phyloP scores from a whole-genome alignment of 2,329 filamentous ascomycete species.

The Lomentospora prolificans region DNA sequence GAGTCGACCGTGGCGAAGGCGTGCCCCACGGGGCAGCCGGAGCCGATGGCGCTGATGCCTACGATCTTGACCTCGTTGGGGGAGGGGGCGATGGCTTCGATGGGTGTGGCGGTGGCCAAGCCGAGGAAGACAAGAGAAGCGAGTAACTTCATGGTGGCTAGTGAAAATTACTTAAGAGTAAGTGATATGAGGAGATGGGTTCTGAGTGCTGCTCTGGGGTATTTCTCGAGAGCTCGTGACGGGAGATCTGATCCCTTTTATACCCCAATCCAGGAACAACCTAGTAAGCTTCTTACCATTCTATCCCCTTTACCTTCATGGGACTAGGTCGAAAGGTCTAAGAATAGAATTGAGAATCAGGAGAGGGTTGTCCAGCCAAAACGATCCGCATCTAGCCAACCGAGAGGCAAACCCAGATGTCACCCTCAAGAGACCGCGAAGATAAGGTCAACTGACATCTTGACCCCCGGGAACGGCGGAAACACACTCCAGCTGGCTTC shows the following conservation, averaged over 20 bases:
- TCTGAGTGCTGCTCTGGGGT: too few species aligned
- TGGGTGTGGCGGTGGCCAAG: conserved; percentile 5
- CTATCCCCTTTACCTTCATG: too few species aligned
- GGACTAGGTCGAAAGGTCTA: background rate
- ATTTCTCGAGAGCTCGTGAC: too few species aligned
- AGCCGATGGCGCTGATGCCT: conserved; percentile 16
- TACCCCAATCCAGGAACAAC: too few species aligned
- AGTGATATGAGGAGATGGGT: background rate
- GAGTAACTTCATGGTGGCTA: conserved; percentile 6
- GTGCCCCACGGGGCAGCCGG: conserved; percentile 16
- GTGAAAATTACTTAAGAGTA: background rate
- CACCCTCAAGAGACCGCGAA: too few species aligned
- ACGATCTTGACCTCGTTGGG: conserved; percentile 15
- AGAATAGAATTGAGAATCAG: background rate
- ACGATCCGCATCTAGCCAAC: background rate
- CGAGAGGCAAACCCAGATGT: background rate
- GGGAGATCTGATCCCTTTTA: too few species aligned
- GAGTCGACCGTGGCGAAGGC: conserved; percentile 17
- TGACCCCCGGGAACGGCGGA: background rate
- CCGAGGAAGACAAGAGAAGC: background rate
- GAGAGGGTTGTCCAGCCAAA: background rate
- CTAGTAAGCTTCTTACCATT: too few species aligned
- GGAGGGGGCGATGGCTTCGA: background rate
- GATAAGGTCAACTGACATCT: background rate
- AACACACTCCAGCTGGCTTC: background rate